Percentiles rank a stretch among this genome's conserved stretches.
phyloP scores from a whole-genome alignment of 2,329 filamentous ascomycete species.

The Cordyceps pruinosa region DNA sequence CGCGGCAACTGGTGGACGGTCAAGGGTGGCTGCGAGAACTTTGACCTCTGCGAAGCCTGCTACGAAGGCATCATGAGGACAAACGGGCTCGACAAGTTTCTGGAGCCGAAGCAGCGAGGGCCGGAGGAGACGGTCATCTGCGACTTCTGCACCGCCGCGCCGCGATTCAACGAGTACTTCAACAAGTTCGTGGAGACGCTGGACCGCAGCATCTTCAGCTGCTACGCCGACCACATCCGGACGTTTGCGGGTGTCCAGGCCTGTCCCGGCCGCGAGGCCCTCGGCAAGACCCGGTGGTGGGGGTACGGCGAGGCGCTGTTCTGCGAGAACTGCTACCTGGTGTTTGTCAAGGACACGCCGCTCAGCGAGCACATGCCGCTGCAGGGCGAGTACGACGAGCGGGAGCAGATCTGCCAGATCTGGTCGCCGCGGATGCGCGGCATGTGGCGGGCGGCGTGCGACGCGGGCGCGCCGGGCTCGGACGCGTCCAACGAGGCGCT shows the following conservation, averaged over 20 bases:
- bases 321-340: constrained; percentile 29
- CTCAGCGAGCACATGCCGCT: constrained; percentile 22
- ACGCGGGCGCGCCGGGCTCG: constrained; percentile 20
- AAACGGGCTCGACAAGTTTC: constrained; percentile 22
- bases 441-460: constrained; percentile 25
- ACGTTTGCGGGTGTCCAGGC: constrained; percentile 22
- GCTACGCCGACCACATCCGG: constrained; percentile 22
- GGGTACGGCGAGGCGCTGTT: constrained; percentile 27
- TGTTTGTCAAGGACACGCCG: constrained; percentile 23
- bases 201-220: constrained; percentile 26
- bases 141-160: constrained; percentile 22
- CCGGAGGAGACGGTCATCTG: constrained; percentile 21
- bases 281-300: constrained; percentile 26
- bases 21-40: constrained; percentile 16
- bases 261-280: constrained; percentile 24
- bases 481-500: constrained; percentile 20
- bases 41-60: constrained; percentile 29
- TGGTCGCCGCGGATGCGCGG: constrained; percentile 34
- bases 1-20: constrained; percentile 30
- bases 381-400: constrained; percentile 20
- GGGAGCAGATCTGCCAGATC: constrained; percentile 27
- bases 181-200: constrained; percentile 23
- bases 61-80: constrained; percentile 24
- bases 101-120: constrained; percentile 19
- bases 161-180: constrained; percentile 22